phyloP scores from a whole-genome alignment of 2,329 filamentous ascomycete species.

The Fusarium nanum region DNA sequence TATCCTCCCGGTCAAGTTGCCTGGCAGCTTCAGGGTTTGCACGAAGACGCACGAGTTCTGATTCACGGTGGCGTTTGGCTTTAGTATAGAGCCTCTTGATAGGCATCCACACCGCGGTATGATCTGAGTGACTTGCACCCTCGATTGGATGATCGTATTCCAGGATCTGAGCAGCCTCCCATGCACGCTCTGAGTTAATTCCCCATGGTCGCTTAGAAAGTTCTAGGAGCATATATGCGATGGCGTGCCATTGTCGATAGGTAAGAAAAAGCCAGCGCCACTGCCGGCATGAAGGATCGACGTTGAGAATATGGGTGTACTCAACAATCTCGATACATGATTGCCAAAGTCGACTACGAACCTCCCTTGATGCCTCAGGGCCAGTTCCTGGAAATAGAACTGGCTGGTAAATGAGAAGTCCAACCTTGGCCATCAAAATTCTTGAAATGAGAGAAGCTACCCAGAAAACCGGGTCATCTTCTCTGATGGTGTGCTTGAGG shows the following conservation, averaged over 20 bases:
- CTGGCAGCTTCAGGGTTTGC: slow-evolving; percentile 33
- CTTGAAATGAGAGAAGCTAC: slow-evolving; percentile 35
- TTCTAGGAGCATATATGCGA: slow-evolving; percentile 37
- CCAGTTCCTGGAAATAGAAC: slow-evolving; percentile 37
- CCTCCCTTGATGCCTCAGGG: slow-evolving; percentile 26
- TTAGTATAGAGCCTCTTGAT: slow-evolving; percentile 36
- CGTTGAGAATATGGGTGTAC: slow-evolving; percentile 37
- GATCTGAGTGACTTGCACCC: slow-evolving; percentile 21
- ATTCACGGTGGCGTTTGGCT: slow-evolving; percentile 29
- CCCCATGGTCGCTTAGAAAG: slow-evolving; percentile 33
- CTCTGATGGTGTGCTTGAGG: slow-evolving; percentile 27
- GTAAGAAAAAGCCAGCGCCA: slow-evolving; percentile 38
- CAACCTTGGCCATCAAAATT: slow-evolving; percentile 36
- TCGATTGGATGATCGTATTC: slow-evolving; percentile 38
- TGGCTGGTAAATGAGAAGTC: slow-evolving; percentile 36
- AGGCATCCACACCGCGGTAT: slow-evolving; percentile 39
- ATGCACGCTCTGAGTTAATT: slow-evolving; percentile 34
- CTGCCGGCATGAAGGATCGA: slow-evolving; percentile 31
- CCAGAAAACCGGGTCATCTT: slow-evolving; percentile 36
- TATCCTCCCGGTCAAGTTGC: slow-evolving; percentile 32
- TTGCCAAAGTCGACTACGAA: slow-evolving; percentile 34
- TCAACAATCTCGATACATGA: slow-evolving; percentile 41
- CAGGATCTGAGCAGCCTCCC: slow-evolving; percentile 38
- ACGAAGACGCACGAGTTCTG: slow-evolving; percentile 26
- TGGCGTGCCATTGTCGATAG: slow-evolving; percentile 38